Base-by-base conservation (phyloP, 768 basidiomycete species). In the Boletus subcaerulescens region DNA sequence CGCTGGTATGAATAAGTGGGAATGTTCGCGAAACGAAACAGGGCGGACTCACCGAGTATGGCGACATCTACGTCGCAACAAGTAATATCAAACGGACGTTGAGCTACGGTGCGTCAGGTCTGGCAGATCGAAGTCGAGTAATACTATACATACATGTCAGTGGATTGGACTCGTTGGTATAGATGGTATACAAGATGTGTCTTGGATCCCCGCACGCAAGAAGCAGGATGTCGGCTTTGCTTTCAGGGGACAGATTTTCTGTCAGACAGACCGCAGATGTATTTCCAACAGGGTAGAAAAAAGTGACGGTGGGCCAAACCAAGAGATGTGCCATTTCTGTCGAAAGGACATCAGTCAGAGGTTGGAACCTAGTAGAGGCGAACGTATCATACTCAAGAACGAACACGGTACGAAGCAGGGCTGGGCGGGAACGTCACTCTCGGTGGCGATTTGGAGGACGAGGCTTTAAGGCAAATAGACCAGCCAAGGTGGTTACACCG, bases 231-330 rank as follows among this genome's bases (percentile, higher is more conserved):
- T 63, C 52, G 13, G 64, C 61, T 20, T 66, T 41, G 40, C 68
- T 61, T 52, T 81, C 80, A 0, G 78, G 77, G 42, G 77, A 56
- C 8, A 84, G 58, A 42, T 76, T 73, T 45, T 77, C 69, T 1
- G 80, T 78, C 41, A 85, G 67, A 55, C 71, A 79, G 4, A 79
- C 66, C 1, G 84, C 77, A 4, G 81, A 73, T 0, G 83, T 84
- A 58, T 84, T 84, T 26, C 84, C 84, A 9, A 83, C 74, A 0
- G 83, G 78, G 62, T 84, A 84, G 69, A 83, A 85, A 52, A 70
- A 80, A 1, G 62, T 65, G n/a, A 48, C 9, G 3, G 64, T 45
- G 4, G 61, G 65, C 56, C 58, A 66, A 41, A 52, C 54, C 17
- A 66, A 40, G 1, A 53, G 50, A 29, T 64, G 64, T 0, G 59